Evolutionary conservation across 1,139 yeast species (phyloP).

Genomic region (Taphrina deformans): DNA sequence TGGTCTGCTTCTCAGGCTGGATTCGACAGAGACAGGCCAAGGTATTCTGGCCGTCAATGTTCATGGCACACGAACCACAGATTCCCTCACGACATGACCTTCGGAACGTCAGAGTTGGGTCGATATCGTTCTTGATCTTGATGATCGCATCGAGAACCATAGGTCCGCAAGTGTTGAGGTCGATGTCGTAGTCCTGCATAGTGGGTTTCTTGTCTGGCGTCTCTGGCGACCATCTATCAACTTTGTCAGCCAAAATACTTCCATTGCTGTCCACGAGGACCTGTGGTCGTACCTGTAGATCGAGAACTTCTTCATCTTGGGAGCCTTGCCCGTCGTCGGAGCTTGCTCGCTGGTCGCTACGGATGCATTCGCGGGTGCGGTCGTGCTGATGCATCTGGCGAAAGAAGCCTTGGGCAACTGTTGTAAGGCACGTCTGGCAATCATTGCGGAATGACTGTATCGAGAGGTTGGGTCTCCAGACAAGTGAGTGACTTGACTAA

Average conservation of each 20-base stretch:
- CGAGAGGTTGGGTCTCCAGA: too few relatives aligned
- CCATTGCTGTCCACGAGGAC: background rate
- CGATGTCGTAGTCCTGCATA: conserved; percentile 78
- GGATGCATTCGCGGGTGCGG: conserved; percentile 30
- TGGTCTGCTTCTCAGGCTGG: conserved; percentile 69
- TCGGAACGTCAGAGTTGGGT: conserved; percentile 90
- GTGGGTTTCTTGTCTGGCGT: conserved; percentile 89
- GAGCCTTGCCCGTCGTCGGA: conserved; percentile 43
- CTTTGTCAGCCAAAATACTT: background rate
- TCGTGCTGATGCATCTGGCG: conserved; percentile 21
- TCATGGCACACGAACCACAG: conserved; percentile 99
- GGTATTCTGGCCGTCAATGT: conserved; percentile 95
- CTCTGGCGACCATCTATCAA: conserved; percentile 76
- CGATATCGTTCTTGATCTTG: conserved; percentile 95
- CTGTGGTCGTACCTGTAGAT: conserved; percentile 81
- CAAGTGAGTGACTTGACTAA: background rate
- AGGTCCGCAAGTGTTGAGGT: conserved; percentile 91
- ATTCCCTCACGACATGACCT: conserved; percentile 99
- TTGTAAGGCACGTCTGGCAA: conserved; percentile 16
- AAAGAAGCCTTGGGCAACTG: conserved; percentile 19
- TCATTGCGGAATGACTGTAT: too few relatives aligned
- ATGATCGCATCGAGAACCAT: conserved; percentile 95
- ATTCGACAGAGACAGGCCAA: conserved; percentile 95
- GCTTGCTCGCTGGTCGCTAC: conserved; percentile 32
- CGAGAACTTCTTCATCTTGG: conserved; percentile 77